Base-by-base conservation (phyloP, 306 rosid genomes). In the Cicer judaicum region DNA sequence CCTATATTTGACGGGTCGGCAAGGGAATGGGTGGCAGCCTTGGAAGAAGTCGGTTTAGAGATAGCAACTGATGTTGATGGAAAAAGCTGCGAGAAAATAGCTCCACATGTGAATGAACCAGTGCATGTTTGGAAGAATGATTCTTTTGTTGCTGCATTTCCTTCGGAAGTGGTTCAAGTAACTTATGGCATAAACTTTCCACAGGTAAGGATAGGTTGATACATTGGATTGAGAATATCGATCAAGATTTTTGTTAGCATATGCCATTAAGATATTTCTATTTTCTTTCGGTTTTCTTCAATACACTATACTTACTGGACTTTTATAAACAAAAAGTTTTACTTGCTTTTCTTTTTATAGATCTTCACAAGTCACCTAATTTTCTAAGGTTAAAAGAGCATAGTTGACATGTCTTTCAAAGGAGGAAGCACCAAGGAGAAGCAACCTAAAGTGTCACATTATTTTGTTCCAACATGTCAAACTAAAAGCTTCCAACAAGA, bases 1-100 rank as follows among this genome's bases (percentile, higher is more conserved):
- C 98, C 98, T 14, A 91, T 93, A 60, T 81, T 93, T 73, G 98
- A 91, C 81, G 98, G 98, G 42, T 93, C 98, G 36, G 94, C 94
- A 19, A 82, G 84, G 61, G 89, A 86, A 80, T 93, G 98, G 98
- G 87, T 88, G 73, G 86, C 73, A 62, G 92, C 92, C 10, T 86
- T 91, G 75, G 84, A 82, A 39, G 83, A 85, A 81, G 94, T 82
- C 59, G 96, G 98, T 65, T 78, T 91, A 38, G 69, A 81, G 78
- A 85, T 74, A 81, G 94, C 98, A 65, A 74, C 52, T 40, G 89
- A 87, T 81, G 64, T 24, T 38, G 56, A 68, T 52, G 94, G 97
- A 39, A 84, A 79, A 10, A 77, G 54, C 67, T 72, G 80, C 82
- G 94, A 91, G 59, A 91, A 80, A 80, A 60, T 89, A 83, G 88